These are phyloP conservation scores for Calonectria fujianensis DNA, from an alignment of 2,329 filamentous ascomycete genomes.

Conservation along the genomic window DNA sequence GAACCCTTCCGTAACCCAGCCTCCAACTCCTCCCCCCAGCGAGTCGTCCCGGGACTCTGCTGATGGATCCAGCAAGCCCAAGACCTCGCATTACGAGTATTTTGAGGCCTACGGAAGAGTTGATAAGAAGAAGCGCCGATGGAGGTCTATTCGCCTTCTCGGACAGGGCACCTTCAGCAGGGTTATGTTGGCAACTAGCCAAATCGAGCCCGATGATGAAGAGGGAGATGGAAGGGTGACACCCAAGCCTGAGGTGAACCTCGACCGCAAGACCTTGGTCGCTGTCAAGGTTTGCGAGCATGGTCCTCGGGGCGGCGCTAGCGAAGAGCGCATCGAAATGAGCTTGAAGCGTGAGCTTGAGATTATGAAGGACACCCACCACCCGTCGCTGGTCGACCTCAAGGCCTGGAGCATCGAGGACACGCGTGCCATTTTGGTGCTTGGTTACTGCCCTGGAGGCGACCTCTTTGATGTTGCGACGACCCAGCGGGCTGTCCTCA, in stretches of 20 bases:
- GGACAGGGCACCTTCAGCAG: constrained; percentile 97
- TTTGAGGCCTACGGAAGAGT: constrained; percentile 82
- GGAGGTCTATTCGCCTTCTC: constrained; percentile 86
- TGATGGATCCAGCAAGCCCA: constrained; percentile 64
- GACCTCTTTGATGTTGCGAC: constrained; percentile 96
- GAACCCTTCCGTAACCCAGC: constrained; percentile 74
- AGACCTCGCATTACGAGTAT: constrained; percentile 72
- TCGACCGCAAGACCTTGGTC: constrained; percentile 86
- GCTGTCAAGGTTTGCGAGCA: constrained; percentile 97
- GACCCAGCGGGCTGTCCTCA: constrained; percentile 79
- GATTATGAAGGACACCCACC: constrained; percentile 90
- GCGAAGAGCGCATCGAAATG: constrained; percentile 93
- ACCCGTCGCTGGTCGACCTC: constrained; percentile 92
- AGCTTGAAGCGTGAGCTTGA: constrained; percentile 96
- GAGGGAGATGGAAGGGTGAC: constrained; percentile 58
- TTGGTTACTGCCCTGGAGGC: constrained; percentile 94
- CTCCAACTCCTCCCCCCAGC: constrained; percentile 88
- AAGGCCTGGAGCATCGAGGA: constrained; percentile 93
- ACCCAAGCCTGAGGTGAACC: constrained; percentile 56
- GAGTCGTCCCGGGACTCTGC: constrained; percentile 75
- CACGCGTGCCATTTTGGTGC: constrained; percentile 86
- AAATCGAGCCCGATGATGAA: constrained; percentile 73
- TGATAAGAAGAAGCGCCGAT: constrained; percentile 83
- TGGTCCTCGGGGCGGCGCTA: constrained; percentile 93
- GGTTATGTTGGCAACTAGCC: constrained; percentile 91